These are phyloP conservation scores for Adansonia gregorii DNA, from an alignment of 441 rosid genomes.

Conservation along the genomic window DNA sequence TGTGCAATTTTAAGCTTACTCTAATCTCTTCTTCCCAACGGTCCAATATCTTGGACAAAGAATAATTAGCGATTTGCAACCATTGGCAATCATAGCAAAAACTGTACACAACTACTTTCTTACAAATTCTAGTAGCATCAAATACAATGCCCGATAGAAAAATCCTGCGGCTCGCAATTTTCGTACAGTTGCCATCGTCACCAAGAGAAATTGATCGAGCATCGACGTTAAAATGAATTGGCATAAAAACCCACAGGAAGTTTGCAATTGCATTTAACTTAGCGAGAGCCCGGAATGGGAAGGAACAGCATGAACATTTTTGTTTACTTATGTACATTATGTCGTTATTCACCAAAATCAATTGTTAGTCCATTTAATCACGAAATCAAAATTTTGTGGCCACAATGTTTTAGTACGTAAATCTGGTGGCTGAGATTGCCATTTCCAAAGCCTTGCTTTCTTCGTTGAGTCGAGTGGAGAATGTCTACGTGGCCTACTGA, in stretches of 20 bases:
- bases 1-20: neutral
- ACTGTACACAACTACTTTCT: too few relatives aligned
- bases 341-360: neutral
- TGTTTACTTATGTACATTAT: neutral
- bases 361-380: constrained; percentile 17
- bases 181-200: neutral
- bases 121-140: neutral
- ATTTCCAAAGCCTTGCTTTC: constrained; percentile 8
- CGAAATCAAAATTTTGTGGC: constrained; percentile 23
- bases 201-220: neutral
- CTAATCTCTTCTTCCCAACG: neutral
- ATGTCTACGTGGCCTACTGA: constrained; percentile 19
- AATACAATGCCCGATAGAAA: neutral
- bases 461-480: constrained; percentile 24
- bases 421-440: constrained; percentile 27
- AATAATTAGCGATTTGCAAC: neutral
- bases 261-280: neutral
- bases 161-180: neutral
- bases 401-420: constrained; percentile 19
- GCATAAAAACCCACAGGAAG: neutral
- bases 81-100: neutral
- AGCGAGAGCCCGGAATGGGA: neutral
- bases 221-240: neutral
- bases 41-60: neutral
- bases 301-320: neutral